Percentiles rank a stretch among this genome's conserved stretches.
phyloP scores from a whole-genome alignment of 78 protist genomes.

The Dictyostelium intermedium region DNA sequence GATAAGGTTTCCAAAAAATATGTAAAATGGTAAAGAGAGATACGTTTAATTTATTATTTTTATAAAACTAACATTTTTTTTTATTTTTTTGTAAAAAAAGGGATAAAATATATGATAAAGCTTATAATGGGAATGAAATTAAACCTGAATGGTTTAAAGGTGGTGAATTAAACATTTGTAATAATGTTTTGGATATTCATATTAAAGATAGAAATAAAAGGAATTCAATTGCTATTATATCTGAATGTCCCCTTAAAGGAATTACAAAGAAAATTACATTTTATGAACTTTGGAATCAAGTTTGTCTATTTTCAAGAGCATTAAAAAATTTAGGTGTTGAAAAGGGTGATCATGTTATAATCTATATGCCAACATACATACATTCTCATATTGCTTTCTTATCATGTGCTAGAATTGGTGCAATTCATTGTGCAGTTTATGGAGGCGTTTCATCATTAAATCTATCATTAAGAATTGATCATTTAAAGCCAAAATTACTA shows the following conservation, averaged over 20 bases:
- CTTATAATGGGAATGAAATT: constrained; percentile 7
- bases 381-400: constrained; percentile 83
- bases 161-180: constrained; percentile 84
- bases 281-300: constrained; percentile 34
- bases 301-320: constrained; percentile 73
- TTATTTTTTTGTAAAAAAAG: background rate
- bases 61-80: too few relatives aligned
- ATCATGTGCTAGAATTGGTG: constrained; percentile 95
- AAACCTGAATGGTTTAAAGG: constrained; percentile 82
- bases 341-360: constrained; percentile 90
- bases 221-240: background rate
- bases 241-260: background rate
- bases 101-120: constrained; percentile 43
- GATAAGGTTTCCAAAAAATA: background rate
- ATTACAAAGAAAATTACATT: background rate
- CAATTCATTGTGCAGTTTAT: constrained; percentile 89
- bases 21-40: background rate
- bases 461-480: constrained; percentile 7
- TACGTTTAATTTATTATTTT: too few relatives aligned
- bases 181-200: constrained; percentile 79
- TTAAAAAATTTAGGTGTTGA: constrained; percentile 68
- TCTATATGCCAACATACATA: constrained; percentile 90
- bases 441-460: background rate
- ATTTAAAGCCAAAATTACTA: constrained; percentile 75
- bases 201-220: background rate